These are phyloP conservation scores for Agrostemma githago DNA, from an alignment of 148 eudicot genomes.

Conservation along the genomic window DNA sequence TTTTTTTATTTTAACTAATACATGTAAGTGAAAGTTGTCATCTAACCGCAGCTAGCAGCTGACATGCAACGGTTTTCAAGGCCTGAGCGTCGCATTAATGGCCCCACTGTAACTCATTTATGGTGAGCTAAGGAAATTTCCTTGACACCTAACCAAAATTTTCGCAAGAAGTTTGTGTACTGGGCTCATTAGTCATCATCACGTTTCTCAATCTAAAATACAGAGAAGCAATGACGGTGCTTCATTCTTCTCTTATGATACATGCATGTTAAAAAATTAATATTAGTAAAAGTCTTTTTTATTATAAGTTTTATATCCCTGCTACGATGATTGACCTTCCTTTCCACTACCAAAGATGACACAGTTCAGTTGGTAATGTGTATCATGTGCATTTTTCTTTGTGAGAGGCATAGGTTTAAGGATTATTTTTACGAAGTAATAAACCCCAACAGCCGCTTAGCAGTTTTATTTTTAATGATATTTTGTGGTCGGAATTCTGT, in stretches of 20 bases:
- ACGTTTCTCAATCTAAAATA: not conserved
- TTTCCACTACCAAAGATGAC: not conserved
- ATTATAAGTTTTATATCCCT: not conserved
- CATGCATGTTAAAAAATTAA: not conserved
- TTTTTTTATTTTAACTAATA: slow-evolving; percentile 15
- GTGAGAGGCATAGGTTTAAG: slow-evolving; percentile 3
- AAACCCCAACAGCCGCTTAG: not conserved
- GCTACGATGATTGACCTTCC: not conserved
- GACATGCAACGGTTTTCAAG: slow-evolving; percentile 99
- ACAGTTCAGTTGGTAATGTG: not conserved
- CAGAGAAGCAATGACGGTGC: not conserved
- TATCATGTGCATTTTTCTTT: not conserved
- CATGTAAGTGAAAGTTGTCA: slow-evolving; percentile 16
- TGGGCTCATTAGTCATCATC: slow-evolving; percentile 1
- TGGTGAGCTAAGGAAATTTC: slow-evolving; percentile 40
- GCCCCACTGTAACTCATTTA: slow-evolving; percentile 94
- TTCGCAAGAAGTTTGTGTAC: not conserved
- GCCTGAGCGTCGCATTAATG: slow-evolving; percentile 96
- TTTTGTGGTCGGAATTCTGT: not conserved
- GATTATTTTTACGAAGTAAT: not conserved
- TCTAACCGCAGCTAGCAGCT: slow-evolving; percentile 75
- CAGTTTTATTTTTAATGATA: not conserved
- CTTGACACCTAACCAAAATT: not conserved
- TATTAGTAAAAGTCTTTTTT: not conserved
- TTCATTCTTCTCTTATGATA: not conserved